A percentile compares a stretch with the other conserved stretches of the same genome.
Evolutionary conservation across 2,329 filamentous ascomycete genomes (phyloP).

Genomic region (Chaetoscypha palmicola): DNA sequence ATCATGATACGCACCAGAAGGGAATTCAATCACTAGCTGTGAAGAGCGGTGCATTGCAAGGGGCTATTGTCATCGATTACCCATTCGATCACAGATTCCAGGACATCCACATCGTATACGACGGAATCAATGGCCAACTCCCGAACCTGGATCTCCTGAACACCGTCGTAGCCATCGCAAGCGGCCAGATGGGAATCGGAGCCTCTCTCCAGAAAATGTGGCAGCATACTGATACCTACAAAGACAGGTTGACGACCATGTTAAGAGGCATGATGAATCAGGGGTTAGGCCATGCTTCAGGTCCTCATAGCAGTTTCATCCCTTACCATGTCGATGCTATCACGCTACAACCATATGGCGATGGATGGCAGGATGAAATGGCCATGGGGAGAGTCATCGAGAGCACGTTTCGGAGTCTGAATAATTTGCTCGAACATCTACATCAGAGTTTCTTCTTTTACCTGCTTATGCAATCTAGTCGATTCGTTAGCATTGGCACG

Average conservation of each 20-base stretch:
- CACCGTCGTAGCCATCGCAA: conserved; percentile 79
- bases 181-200: conserved; percentile 84
- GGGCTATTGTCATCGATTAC: conserved; percentile 89
- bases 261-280: conserved; percentile 89
- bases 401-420: conserved; percentile 84
- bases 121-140: conserved; percentile 90
- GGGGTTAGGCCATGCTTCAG: conserved; percentile 79
- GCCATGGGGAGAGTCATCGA: conserved; percentile 83
- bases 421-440: conserved; percentile 92
- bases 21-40: conserved; percentile 70
- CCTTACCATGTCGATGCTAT: conserved; percentile 97
- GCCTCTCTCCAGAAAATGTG: conserved; percentile 82
- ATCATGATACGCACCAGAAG: conserved; percentile 78
- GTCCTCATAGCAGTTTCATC: conserved; percentile 92
- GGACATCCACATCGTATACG: conserved; percentile 84
- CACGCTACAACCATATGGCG: conserved; percentile 80
- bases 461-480: conserved; percentile 79
- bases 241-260: conserved; percentile 79
- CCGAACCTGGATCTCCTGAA: conserved; percentile 96
- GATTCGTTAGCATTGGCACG: conserved; percentile 96
- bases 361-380: conserved; percentile 98
- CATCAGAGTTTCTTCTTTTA: conserved; percentile 99
- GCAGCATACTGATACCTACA: conserved; percentile 68
- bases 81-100: conserved; percentile 79
- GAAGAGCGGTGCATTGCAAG: conserved; percentile 90